A percentile compares a stretch with the other conserved stretches of the same genome.
Evolutionary conservation across 164 flowering plant genomes (phyloP).

Genomic region (Taxillus chinensis): DNA sequence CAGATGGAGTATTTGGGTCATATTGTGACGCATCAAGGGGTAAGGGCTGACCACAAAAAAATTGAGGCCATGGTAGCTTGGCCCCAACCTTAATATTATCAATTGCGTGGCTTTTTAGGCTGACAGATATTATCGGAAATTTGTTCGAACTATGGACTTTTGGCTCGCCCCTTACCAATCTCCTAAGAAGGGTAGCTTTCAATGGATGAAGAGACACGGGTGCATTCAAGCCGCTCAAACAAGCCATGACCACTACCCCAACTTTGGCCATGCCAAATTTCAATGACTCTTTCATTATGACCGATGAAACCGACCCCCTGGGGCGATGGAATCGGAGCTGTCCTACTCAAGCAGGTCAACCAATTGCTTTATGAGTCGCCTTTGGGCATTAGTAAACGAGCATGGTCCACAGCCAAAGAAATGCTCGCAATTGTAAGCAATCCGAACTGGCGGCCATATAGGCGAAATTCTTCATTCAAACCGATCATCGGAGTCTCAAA

Average conservation of each 20-base stretch:
- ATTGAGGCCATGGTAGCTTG: constrained; percentile 6
- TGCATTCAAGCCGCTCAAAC: constrained; percentile 5
- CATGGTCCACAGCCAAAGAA: neutral
- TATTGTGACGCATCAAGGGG: constrained; percentile 8
- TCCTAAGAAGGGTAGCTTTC: constrained; percentile 8
- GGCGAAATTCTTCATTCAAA: neutral
- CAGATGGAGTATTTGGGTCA: constrained; percentile 13
- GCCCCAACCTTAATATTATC: constrained; percentile 5
- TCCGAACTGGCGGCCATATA: neutral
- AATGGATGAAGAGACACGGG: constrained; percentile 1
- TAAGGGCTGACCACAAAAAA: constrained; percentile 5
- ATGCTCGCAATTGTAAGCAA: neutral
- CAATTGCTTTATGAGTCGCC: constrained; percentile 7
- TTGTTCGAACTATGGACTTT: constrained; percentile 1
- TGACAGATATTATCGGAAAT: constrained; percentile 13
- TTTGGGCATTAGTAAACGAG: neutral
- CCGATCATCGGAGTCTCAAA: neutral
- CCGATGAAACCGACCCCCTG: constrained; percentile 19
- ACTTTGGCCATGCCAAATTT: constrained; percentile 9
- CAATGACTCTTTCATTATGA: neutral
- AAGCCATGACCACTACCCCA: neutral
- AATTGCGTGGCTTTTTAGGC: constrained; percentile 14
- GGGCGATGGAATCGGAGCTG: neutral
- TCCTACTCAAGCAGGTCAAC: constrained; percentile 1
- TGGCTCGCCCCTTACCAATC: neutral